Percentiles rank a stretch among this genome's conserved stretches.
These are phyloP conservation scores for Irpex sp. DNA, from an alignment of 1,284 basidiomycete species.

Conservation along the genomic window DNA sequence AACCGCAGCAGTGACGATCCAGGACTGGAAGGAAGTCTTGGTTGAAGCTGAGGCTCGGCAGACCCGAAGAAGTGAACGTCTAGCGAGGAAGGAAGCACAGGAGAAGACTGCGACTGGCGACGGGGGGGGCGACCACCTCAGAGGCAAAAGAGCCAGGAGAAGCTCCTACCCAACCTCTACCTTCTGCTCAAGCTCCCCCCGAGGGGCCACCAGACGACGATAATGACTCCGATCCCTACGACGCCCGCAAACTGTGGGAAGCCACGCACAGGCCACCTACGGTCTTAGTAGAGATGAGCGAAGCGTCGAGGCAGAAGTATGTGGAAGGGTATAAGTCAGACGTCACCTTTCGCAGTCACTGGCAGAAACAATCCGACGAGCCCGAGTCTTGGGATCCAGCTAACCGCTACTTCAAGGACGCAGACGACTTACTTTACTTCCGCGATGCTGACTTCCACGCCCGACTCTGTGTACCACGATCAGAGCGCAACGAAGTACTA, in stretches of 20 bases:
- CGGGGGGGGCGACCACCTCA: no score
- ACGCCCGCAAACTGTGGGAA: conserved; percentile 3
- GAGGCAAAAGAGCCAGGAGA: no score
- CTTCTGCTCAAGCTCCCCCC: no score
- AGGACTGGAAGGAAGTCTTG: no score
- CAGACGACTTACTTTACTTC: conserved; percentile 19
- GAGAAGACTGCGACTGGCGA: no score
- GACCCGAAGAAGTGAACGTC: no score
- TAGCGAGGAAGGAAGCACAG: no score
- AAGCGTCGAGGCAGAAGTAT: background rate
- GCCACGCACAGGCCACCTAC: conserved; percentile 3
- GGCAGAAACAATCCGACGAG: background rate
- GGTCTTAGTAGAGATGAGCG: background rate
- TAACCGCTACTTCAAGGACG: conserved; percentile 15
- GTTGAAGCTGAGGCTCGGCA: no score
- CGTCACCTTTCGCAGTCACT: background rate
- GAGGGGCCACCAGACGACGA: no score
- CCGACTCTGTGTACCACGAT: conserved; percentile 20
- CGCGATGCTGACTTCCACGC: conserved; percentile 18
- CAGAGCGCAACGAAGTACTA: conserved; percentile 5
- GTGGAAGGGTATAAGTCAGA: conserved; percentile 2
- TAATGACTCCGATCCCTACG: no score
- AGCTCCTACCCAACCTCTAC: no score
- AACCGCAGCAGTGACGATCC: no score
- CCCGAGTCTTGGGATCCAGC: conserved; percentile 6